Percentiles rank a stretch among this genome's conserved stretches.
Evolutionary conservation across 345 rosid genomes (phyloP).

Genomic region (Rhodomyrtus tomentosa): DNA sequence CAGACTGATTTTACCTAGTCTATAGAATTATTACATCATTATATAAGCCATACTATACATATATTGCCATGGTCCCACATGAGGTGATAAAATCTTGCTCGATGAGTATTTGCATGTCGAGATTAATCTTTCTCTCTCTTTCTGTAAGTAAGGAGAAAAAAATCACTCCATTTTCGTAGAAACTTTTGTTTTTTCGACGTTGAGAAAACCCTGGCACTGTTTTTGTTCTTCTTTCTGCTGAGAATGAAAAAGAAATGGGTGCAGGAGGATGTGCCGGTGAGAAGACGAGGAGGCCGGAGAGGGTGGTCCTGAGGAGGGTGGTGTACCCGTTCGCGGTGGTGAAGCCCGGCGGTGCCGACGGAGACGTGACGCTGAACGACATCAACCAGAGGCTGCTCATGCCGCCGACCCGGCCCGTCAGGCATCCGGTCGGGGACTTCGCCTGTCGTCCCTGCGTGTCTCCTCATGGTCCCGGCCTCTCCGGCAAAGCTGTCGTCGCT

Average conservation of each 20-base stretch:
- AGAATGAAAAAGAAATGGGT: background rate
- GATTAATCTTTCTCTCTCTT: background rate
- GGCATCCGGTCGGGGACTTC: constrained; percentile 92
- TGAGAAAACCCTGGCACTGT: background rate
- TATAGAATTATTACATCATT: background rate
- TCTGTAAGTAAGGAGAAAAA: background rate
- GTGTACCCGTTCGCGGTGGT: constrained; percentile 94
- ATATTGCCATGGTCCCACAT: background rate
- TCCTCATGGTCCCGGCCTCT: constrained; percentile 62
- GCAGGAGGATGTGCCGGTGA: background rate
- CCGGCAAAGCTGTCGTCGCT: constrained; percentile 91
- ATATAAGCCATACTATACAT: background rate
- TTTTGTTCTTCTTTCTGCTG: background rate
- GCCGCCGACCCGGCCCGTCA: constrained; percentile 79
- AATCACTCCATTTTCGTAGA: background rate
- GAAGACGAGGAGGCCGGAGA: constrained; percentile 21
- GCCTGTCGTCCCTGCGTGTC: constrained; percentile 69
- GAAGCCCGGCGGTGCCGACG: constrained; percentile 85
- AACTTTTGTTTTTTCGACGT: background rate
- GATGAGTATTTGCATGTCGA: background rate
- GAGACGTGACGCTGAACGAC: constrained; percentile 71
- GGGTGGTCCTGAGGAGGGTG: constrained; percentile 48
- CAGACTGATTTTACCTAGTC: background rate
- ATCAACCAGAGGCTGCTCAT: constrained; percentile 71
- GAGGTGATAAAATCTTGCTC: background rate